These are phyloP conservation scores for Talinum fruticosum DNA, from an alignment of 148 eudicot species.

Conservation along the genomic window DNA sequence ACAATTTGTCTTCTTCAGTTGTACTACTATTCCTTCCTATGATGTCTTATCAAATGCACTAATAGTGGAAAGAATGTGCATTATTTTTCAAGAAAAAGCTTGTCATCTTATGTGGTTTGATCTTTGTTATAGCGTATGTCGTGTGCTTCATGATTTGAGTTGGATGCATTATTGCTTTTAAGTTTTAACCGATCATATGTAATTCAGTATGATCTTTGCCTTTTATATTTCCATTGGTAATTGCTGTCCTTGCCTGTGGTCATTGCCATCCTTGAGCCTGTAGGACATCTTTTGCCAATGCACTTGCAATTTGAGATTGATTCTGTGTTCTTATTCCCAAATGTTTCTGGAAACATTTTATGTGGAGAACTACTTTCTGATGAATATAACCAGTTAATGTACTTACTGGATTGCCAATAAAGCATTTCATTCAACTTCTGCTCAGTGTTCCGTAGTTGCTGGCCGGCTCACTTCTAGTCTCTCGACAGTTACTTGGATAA, in stretches of 20 bases:
- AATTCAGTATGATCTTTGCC: background rate
- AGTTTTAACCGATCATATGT: background rate
- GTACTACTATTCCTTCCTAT: background rate
- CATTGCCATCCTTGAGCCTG: background rate
- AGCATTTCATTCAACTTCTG: conserved; percentile 8
- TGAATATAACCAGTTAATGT: background rate
- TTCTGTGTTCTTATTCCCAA: background rate
- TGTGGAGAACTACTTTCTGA: background rate
- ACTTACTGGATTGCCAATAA: background rate
- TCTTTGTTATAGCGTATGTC: background rate
- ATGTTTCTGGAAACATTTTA: background rate
- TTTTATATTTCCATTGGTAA: background rate
- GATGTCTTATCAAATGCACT: background rate
- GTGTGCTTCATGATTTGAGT: background rate
- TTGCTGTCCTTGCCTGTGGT: background rate
- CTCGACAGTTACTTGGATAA: conserved; percentile 66
- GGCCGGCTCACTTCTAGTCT: conserved; percentile 89
- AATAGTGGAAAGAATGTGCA: background rate
- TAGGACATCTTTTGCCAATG: background rate
- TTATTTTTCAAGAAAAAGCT: background rate
- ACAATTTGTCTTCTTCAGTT: background rate
- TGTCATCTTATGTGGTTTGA: background rate
- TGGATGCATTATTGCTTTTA: background rate
- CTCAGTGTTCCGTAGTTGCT: conserved; percentile 76
- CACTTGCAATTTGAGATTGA: background rate